A percentile compares a stretch with the other conserved stretches of the same genome.
Conservation (phyloP, 2,329 filamentous ascomycete genomes). For the Xylaria digitata region DNA sequence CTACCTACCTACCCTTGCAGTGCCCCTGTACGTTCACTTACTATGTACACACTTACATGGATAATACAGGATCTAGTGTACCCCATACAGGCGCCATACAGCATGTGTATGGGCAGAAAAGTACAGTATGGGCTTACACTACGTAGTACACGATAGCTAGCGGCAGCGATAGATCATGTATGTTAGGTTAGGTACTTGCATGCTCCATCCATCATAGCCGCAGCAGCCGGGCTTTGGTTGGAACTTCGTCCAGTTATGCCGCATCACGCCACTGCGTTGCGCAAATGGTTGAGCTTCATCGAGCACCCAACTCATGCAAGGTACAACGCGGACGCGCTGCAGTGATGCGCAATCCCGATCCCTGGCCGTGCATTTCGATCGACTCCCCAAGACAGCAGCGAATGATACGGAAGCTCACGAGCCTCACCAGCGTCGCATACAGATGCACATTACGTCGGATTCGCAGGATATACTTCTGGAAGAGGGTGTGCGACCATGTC, state of each 20-base stretch:
- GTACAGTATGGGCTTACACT: neutral
- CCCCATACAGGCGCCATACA: too few relatives aligned
- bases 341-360: constrained; percentile 44
- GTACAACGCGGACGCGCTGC: constrained; percentile 48
- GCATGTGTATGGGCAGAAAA: too few relatives aligned
- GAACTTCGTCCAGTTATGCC: constrained; percentile 14
- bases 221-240: constrained; percentile 26
- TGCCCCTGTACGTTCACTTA: constrained; percentile 8
- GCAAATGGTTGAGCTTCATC: constrained; percentile 8
- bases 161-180: neutral
- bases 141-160: neutral
- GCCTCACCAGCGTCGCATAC: constrained; percentile 47
- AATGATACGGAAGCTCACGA: constrained; percentile 49
- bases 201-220: constrained; percentile 23
- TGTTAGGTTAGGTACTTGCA: neutral
- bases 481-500: constrained; percentile 45
- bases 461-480: constrained; percentile 36
- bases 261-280: constrained; percentile 27
- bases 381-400: constrained; percentile 41
- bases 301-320: constrained; percentile 44
- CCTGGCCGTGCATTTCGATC: constrained; percentile 42
- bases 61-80: neutral
- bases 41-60: too few relatives aligned
- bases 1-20: neutral
- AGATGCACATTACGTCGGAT: constrained; percentile 31